Evolutionary conservation across 352 stramenopile genomes (phyloP).

Genomic region (Phytopythium helicoides): DNA sequence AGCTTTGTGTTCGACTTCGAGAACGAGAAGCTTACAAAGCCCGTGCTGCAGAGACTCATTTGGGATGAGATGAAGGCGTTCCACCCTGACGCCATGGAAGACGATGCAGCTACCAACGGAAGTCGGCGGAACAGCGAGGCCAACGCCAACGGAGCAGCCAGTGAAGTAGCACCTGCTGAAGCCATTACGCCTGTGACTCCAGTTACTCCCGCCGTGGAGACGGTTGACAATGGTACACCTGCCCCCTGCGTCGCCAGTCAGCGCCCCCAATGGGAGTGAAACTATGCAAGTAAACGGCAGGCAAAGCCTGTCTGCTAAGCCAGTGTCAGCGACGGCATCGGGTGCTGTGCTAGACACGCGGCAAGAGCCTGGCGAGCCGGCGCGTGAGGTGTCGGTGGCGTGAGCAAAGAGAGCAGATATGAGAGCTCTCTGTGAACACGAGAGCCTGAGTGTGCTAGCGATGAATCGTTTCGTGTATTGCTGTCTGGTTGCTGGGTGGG

Average conservation of each 20-base stretch:
- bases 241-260: conserved; percentile 3
- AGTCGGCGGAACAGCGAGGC: conserved; percentile 12
- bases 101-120: conserved; percentile 11
- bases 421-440: too few relatives aligned
- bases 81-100: conserved; percentile 55
- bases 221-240: neutral
- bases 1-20: conserved; percentile 88
- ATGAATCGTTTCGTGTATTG: too few relatives aligned
- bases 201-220: conserved; percentile 12
- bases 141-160: conserved; percentile 15
- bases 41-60: conserved; percentile 78
- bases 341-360: conserved; percentile 15
- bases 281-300: conserved; percentile 6
- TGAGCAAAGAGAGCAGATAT: too few relatives aligned
- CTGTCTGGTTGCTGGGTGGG: too few relatives aligned
- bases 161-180: too few relatives aligned
- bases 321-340: conserved; percentile 11
- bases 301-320: conserved; percentile 21
- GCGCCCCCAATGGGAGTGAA: conserved; percentile 2
- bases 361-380: conserved; percentile 46
- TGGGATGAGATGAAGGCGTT: conserved; percentile 85
- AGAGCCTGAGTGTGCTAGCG: too few relatives aligned
- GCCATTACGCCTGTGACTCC: conserved; percentile 34
- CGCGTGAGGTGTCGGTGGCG: conserved; percentile 39
- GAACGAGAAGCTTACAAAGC: conserved; percentile 84